Evolutionary conservation across 2,329 filamentous ascomycete genomes (phyloP).

Genomic region (Cladosporium colombiae): DNA sequence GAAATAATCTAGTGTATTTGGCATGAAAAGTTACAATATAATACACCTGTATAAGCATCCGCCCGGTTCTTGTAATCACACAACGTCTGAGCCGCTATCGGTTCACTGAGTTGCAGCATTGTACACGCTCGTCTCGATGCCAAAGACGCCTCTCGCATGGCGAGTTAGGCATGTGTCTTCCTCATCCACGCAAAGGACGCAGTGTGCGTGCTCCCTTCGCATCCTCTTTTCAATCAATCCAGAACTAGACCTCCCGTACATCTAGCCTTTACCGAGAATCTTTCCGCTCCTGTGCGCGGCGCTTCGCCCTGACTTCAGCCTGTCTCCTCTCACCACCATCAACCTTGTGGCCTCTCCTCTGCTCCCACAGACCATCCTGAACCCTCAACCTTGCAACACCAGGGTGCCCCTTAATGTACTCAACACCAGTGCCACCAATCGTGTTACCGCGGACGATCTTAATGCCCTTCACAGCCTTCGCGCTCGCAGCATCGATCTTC

Average conservation of each 20-base stretch:
- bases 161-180: background rate
- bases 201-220: background rate
- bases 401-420: slow-evolving; percentile 63
- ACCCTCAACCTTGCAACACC: slow-evolving; percentile 68
- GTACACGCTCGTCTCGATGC: background rate
- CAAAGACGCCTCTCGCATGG: background rate
- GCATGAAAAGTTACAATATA: slow-evolving; percentile 18
- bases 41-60: slow-evolving; percentile 14
- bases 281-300: slow-evolving; percentile 74
- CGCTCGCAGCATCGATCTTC: slow-evolving; percentile 30
- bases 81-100: background rate
- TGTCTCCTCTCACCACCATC: slow-evolving; percentile 92
- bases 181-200: background rate
- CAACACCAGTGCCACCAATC: slow-evolving; percentile 74
- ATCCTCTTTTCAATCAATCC: background rate
- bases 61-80: background rate
- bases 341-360: slow-evolving; percentile 82
- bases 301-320: slow-evolving; percentile 85
- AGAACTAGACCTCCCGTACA: background rate
- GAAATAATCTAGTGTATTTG: background rate
- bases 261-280: slow-evolving; percentile 37
- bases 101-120: background rate
- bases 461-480: slow-evolving; percentile 63
- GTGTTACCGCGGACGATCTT: slow-evolving; percentile 66
- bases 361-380: slow-evolving; percentile 91